Evolutionary conservation across 495 filamentous ascomycete species (phyloP).

Genomic region (Xylaria flabelliformis): DNA sequence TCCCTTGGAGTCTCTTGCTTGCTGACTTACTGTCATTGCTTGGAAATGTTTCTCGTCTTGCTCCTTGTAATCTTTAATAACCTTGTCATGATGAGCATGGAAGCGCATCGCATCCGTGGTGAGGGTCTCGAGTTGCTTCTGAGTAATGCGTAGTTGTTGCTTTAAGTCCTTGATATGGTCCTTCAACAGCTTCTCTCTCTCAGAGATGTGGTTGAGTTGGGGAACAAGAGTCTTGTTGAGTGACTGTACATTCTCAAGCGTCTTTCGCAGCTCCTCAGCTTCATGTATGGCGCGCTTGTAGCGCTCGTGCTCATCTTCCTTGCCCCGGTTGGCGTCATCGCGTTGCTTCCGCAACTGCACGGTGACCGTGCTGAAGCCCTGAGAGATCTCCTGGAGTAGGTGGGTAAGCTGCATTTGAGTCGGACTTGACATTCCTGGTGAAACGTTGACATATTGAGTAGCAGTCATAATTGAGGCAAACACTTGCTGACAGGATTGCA

Average conservation of each 20-base stretch:
- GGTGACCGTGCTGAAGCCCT: conserved; percentile 19
- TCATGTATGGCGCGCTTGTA: conserved; percentile 23
- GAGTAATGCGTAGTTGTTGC: conserved; percentile 12
- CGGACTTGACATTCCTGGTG: conserved; percentile 16
- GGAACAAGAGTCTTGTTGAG: conserved; percentile 15
- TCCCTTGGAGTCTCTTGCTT: background rate
- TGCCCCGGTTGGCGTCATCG: conserved; percentile 18
- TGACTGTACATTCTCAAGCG: conserved; percentile 14
- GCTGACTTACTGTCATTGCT: conserved; percentile 24
- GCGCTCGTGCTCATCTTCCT: conserved; percentile 28
- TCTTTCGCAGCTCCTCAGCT: conserved; percentile 7
- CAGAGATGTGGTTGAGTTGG: conserved; percentile 10
- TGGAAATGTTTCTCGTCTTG: conserved; percentile 25
- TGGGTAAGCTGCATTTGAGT: conserved; percentile 15
- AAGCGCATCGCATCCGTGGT: conserved; percentile 12
- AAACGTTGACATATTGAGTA: conserved; percentile 28
- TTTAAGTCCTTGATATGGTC: conserved; percentile 26
- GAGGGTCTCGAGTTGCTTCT: conserved; percentile 19
- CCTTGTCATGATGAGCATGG: conserved; percentile 24
- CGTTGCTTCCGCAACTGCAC: conserved; percentile 21
- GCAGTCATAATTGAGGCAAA: conserved; percentile 27
- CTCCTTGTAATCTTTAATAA: conserved; percentile 24
- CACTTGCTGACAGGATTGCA: conserved; percentile 19
- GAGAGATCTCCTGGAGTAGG: conserved; percentile 24
- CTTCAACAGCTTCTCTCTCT: conserved; percentile 21